Evolutionary conservation across 768 basidiomycete species (phyloP), one percentile per base, ranked within the genome.

Genomic region (Russula compacta): DNA sequence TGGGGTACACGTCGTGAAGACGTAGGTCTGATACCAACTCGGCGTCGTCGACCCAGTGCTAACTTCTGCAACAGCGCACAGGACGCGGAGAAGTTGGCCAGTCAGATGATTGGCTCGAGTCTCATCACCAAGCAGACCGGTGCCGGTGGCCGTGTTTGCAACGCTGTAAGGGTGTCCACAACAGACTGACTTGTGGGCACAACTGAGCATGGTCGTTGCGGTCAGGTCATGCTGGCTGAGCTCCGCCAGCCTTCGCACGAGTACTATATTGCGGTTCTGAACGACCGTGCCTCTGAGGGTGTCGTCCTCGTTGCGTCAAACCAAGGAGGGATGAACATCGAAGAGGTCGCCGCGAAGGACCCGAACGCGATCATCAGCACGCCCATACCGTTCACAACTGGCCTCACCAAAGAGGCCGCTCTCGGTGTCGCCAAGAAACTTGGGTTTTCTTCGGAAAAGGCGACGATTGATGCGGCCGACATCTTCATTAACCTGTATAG

Each of bases 261-360:
- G 73, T 98, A 98, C 80, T 99, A 99, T 70, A 89, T 95, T 53
- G 97, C 97, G 14, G 84, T 98, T 36, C 83, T 99, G 57, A 98
- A 98, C 70, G 97, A 99, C 79, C 91, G 97, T 67, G 83, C 82
- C 14, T 78, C 87, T 6, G 86, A 92, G 62, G 87, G 90, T 14
- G 90, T 93, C 47, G 97, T 98, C 35, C 82, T 99, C 50, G 95
- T 99, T 56, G 87, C 87, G 19, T 98, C 97, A 47, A 81, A 81
- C 19, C 94, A 98, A 71, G 97, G 97, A 58, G 97, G 97, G 59
- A 99, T 99, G 97, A 98, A 98, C 76, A 99, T 99, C 70, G 97
- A 99, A 74, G 97, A 99, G 69, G 97, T 99, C 50, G 97, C 97
- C 32, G 91, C 92, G 35, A 92, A 95, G 67, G 92, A 97, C 70